phyloP scores from a whole-genome alignment of 2,329 filamentous ascomycete species.

The Aspergillus pseudoviridinutans region DNA sequence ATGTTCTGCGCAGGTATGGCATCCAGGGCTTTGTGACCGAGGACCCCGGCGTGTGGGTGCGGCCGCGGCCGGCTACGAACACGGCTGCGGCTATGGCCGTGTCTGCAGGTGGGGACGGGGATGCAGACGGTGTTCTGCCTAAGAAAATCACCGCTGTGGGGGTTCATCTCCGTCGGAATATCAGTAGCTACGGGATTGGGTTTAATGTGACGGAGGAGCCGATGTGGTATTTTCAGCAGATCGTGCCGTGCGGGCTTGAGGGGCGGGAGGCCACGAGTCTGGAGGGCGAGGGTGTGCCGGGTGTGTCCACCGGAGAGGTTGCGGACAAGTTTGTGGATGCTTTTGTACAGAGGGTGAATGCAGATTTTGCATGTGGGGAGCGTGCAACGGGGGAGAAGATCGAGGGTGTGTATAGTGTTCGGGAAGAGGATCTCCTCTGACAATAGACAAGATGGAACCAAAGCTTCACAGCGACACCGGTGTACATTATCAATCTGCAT shows the following conservation, averaged over 20 bases:
- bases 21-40: conserved; percentile 62
- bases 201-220: conserved; percentile 50
- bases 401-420: conserved; percentile 37
- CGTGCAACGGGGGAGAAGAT: conserved; percentile 31
- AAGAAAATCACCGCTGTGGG: conserved; percentile 84
- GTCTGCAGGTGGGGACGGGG: not conserved
- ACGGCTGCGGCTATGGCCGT: not conserved
- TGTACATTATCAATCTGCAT: not conserved
- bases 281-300: conserved; percentile 45
- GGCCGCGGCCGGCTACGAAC: conserved; percentile 5
- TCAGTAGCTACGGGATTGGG: conserved; percentile 80
- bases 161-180: conserved; percentile 80
- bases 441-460: not conserved
- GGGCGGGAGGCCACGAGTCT: conserved; percentile 78
- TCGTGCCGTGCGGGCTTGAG: conserved; percentile 84
- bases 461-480: not conserved
- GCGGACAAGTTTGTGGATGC: conserved; percentile 34
- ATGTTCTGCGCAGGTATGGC: conserved; percentile 57
- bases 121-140: conserved; percentile 8
- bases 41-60: conserved; percentile 82
- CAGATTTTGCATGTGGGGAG: conserved; percentile 31
- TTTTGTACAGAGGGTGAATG: conserved; percentile 38
- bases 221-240: conserved; percentile 69
- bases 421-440: conserved; percentile 27
- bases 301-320: conserved; percentile 36